A percentile compares a stretch with the other conserved stretches of the same genome.
phyloP scores from a whole-genome alignment of 139 green algal species.

The Diplosphaera chodatii region DNA sequence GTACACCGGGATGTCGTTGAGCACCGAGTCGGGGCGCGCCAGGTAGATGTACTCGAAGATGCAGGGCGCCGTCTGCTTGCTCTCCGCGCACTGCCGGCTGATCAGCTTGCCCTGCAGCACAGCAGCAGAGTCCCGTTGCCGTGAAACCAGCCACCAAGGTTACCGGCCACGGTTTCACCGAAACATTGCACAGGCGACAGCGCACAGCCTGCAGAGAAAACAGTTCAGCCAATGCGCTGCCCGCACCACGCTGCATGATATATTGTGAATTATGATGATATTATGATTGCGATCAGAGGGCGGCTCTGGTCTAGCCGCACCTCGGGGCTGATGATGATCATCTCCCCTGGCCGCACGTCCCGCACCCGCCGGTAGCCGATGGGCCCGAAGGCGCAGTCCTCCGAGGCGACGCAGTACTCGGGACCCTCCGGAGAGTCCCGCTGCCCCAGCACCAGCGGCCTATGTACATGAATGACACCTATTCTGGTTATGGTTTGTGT shows the following conservation, averaged over 20 bases:
- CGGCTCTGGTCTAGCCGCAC: no score
- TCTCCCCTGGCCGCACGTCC: slow-evolving; percentile 90
- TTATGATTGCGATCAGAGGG: no score
- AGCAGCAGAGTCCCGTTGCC: neutral
- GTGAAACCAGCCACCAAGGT: no score
- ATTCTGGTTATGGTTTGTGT: no score
- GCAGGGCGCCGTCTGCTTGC: slow-evolving; percentile 69
- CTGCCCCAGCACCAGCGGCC: slow-evolving; percentile 85
- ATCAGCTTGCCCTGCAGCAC: slow-evolving; percentile 62
- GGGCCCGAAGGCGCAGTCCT: slow-evolving; percentile 98
- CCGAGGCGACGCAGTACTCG: slow-evolving; percentile 88
- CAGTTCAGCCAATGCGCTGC: no score
- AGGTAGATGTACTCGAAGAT: slow-evolving; percentile 99
- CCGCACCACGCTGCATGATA: no score
- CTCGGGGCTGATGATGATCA: slow-evolving; percentile 77
- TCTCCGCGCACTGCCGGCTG: slow-evolving; percentile 55
- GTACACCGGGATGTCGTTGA: slow-evolving; percentile 97
- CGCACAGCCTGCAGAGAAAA: no score
- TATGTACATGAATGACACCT: no score
- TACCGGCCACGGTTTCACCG: no score
- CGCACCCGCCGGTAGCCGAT: slow-evolving; percentile 90
- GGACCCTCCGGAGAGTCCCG: slow-evolving; percentile 41
- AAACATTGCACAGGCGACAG: no score
- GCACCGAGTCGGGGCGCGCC: slow-evolving; percentile 75
- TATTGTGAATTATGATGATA: no score